Base-by-base conservation (phyloP, 1,139 yeast species). In the Suhomyces coccinellae region DNA sequence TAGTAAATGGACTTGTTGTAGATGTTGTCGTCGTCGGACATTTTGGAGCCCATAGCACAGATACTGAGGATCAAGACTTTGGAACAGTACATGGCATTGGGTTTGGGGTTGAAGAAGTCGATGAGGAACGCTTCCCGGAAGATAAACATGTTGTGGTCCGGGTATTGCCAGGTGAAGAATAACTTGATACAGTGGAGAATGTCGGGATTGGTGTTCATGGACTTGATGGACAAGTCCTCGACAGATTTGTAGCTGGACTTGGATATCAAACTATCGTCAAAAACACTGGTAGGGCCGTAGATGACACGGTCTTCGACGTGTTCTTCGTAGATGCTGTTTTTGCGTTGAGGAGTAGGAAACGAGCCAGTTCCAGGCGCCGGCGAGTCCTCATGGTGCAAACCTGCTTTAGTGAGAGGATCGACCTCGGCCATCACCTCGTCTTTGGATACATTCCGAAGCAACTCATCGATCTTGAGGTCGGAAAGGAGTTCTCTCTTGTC, bases 81-180 rank as follows among this genome's bases (percentile, higher is more conserved):
- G 29, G 83, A 71, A 58, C 85, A 75, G 62, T 82, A 79, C 40
- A 71, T 53, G 43, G 71, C 65, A 51, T 73, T 70, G 33, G 74
- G 64, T 37, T 70, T 66, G 41, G 82, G 80, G 56, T 77, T 67
- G 62, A 81, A 76, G 58, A 80, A 73, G 43, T 82, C 85, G 47
- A 69, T 71, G 38, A 83, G 62, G 54, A 83, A 82, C n/a, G 85
- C 80, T 55, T 82, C 88, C 47, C 88, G 63, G 53, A 80, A 83
- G 15, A 83, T 72, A 54, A 82, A 82, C 70, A 80, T 73, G 55
- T 79, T 79, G 52, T 80, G 78, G 47, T 81, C 85, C 2, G 87
- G 86, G 51, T 83, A 83, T 49, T 80, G 77, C 85, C 85, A 82
- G 27, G 76, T 75, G 58, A 82, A 83, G 56, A 82, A 82, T 32